These are phyloP conservation scores for Hanseniaspora sp. DNA, from an alignment of 1,139 yeast genomes.

Conservation along the genomic window DNA sequence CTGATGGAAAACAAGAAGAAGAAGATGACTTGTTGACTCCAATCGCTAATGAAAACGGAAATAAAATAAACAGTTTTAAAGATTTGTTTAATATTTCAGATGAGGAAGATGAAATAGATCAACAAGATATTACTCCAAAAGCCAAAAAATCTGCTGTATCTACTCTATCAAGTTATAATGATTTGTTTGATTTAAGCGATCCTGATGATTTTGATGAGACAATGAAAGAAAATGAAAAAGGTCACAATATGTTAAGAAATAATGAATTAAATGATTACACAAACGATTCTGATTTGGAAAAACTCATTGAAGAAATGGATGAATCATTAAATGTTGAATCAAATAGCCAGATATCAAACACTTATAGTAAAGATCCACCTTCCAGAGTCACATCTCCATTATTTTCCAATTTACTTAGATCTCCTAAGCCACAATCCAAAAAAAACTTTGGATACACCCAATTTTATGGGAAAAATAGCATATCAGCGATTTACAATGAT, in stretches of 20 bases:
- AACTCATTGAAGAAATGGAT: constrained; percentile 8
- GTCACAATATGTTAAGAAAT: background rate
- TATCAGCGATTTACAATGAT: background rate
- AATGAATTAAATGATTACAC: constrained; percentile 12
- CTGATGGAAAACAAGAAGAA: background rate
- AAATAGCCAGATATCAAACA: background rate
- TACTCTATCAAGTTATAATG: constrained; percentile 1
- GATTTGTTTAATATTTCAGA: constrained; percentile 16
- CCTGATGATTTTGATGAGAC: constrained; percentile 18
- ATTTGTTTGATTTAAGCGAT: constrained; percentile 23
- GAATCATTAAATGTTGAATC: background rate
- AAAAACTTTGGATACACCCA: constrained; percentile 5
- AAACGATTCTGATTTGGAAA: constrained; percentile 17
- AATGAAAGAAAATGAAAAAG: background rate
- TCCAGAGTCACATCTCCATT: background rate
- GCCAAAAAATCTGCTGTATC: background rate
- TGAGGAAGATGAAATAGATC: constrained; percentile 12
- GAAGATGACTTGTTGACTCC: constrained; percentile 1
- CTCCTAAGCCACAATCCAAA: background rate
- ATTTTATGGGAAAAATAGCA: constrained; percentile 5
- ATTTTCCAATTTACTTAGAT: background rate
- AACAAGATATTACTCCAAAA: background rate
- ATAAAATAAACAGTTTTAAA: background rate
- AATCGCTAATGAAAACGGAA: background rate
- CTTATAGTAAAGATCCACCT: background rate